Evolutionary conservation across 1,139 yeast genomes (phyloP).

Genomic region (Diutina neorugosa): DNA sequence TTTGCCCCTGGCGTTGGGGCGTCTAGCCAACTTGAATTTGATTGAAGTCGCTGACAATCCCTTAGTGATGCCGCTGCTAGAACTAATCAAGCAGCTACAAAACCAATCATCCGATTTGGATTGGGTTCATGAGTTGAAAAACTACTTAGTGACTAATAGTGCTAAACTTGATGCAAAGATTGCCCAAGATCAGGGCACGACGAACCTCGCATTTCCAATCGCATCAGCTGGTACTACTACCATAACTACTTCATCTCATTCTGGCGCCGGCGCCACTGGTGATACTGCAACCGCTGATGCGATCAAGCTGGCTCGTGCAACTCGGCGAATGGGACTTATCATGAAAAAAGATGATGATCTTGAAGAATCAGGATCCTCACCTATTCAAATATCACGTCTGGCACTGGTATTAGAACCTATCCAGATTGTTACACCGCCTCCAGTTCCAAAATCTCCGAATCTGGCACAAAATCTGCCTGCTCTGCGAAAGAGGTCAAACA

Average conservation of each 20-base stretch:
- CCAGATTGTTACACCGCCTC: slow-evolving; percentile 11
- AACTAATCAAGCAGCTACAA: slow-evolving; percentile 21
- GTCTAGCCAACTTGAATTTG: slow-evolving; percentile 40
- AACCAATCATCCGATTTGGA: slow-evolving; percentile 32
- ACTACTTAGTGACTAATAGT: slow-evolving; percentile 23
- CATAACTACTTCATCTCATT: neutral
- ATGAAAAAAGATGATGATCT: slow-evolving; percentile 19
- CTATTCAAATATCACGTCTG: neutral
- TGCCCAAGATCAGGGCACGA: neutral
- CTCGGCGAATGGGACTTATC: slow-evolving; percentile 56
- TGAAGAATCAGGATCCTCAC: neutral
- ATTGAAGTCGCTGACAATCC: slow-evolving; percentile 69
- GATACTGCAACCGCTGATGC: neutral
- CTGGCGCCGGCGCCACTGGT: neutral
- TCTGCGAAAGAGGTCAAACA: slow-evolving; percentile 16
- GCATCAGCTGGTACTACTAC: neutral
- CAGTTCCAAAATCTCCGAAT: neutral
- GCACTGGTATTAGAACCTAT: slow-evolving; percentile 16
- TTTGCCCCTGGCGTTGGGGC: slow-evolving; percentile 13
- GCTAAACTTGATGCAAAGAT: slow-evolving; percentile 12
- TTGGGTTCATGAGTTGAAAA: slow-evolving; percentile 43
- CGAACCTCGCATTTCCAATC: neutral
- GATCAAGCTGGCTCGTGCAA: slow-evolving; percentile 14
- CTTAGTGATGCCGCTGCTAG: slow-evolving; percentile 37
- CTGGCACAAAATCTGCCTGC: slow-evolving; percentile 10